Evolutionary conservation across 2,329 filamentous ascomycete genomes (phyloP), one percentile per base, ranked within the genome.

Genomic region (Mycosphaerella sp.): DNA sequence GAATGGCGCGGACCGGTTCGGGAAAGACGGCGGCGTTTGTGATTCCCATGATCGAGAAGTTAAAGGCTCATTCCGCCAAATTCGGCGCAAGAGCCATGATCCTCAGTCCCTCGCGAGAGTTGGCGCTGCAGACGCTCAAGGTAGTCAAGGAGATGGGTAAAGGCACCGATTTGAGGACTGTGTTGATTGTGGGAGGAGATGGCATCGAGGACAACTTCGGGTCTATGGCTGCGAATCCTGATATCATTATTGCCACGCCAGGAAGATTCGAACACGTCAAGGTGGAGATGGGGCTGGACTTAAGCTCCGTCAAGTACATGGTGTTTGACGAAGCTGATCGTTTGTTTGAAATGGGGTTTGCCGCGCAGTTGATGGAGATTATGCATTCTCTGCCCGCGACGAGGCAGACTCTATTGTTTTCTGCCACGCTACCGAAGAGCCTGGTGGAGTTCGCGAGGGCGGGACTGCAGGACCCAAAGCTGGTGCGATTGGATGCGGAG

Each of bases 11-110:
- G 59, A 98, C 94, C n/a, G 93, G 93, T 67, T 97, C 90, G 16
- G 93, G 93, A 74, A 98, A 98, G 75, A 98, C 94, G 1, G 93
- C 90, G 1, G 93, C 93, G 17, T 98, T 98, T 69, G 89, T 97
- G 21, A 94, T 98, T 58, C 93, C 93, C 39, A 95, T 98, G 91
- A 89, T 98, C 55, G 89, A 98, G 73, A 87, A 85, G 59, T 75
- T 98, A 55, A 94, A 90, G 70, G 79, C 82, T 18, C 94, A 98
- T 69, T 95, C 87, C 65, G 84, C 84, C 27, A 85, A 86, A 63
- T 84, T 97, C 57, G 93, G 94, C 46, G 83, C 89, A 40, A 80
- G 93, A 63, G 93, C 85, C 10, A 75, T 98, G 53, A 86, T 98
- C 56, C 72, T 98, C 67, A 96, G 90, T 12, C 93, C 93, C 0